These are phyloP conservation scores for Hypholoma sublateritium DNA, from an alignment of 768 basidiomycete species.

Conservation along the genomic window DNA sequence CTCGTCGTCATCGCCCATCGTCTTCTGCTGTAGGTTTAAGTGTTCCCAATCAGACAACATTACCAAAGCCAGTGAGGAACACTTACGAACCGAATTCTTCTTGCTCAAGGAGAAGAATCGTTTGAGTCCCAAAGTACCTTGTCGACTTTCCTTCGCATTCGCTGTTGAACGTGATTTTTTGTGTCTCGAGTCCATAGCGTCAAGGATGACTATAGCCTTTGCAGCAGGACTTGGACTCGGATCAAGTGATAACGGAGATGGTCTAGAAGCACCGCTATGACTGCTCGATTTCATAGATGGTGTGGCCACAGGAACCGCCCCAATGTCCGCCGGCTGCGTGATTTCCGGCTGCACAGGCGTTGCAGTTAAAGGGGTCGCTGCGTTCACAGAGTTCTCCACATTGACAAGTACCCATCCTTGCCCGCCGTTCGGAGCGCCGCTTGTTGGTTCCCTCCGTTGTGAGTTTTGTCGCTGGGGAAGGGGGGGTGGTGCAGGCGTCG, in stretches of 20 bases:
- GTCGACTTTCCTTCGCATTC: constrained; percentile 15
- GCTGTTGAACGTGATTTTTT: constrained; percentile 28
- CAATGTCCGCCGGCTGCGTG: neutral
- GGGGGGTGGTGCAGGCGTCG: constrained; percentile 21
- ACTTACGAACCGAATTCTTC: constrained; percentile 38
- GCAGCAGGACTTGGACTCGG: constrained; percentile 41
- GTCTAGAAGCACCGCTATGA: neutral
- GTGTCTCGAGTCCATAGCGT: constrained; percentile 52
- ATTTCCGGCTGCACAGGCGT: neutral
- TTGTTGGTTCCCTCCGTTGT: constrained; percentile 28
- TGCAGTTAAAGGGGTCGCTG: neutral
- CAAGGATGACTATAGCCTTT: constrained; percentile 63
- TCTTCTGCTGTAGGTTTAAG: constrained; percentile 7
- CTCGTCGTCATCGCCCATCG: constrained; percentile 12
- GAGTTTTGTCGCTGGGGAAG: constrained; percentile 17
- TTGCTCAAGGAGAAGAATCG: constrained; percentile 39
- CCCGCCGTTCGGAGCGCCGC: constrained; percentile 25
- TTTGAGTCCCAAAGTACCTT: constrained; percentile 23
- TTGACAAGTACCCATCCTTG: constrained; percentile 70
- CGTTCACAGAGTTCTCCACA: constrained; percentile 40
- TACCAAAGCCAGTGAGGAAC: neutral
- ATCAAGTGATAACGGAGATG: constrained; percentile 6
- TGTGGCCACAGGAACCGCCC: neutral
- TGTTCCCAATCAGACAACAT: neutral
- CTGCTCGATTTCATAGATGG: constrained; percentile 1